Conservation (phyloP, 1,284 basidiomycete species). For the Puccinia novopanici region DNA sequence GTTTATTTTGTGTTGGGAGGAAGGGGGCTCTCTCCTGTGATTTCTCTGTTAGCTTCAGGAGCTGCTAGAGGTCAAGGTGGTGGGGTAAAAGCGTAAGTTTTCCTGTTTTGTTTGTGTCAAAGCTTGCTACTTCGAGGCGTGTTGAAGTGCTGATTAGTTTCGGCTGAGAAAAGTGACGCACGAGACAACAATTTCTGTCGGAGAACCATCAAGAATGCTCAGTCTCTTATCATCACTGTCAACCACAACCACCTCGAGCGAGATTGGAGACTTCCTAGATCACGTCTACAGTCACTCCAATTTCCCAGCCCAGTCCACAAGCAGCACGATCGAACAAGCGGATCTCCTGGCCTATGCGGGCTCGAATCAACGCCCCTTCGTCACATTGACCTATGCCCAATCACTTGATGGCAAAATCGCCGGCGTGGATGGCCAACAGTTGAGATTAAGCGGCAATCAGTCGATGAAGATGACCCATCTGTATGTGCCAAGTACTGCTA, state of each 20-base stretch:
- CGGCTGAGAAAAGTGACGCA: no score
- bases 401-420: conserved; percentile 92
- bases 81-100: no score
- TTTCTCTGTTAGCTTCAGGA: no score
- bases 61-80: no score
- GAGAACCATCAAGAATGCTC: conserved; percentile 6
- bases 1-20: no score
- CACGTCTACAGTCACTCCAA: conserved; percentile 21
- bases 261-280: conserved; percentile 37
- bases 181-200: not conserved
- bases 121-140: no score
- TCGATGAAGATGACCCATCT: conserved; percentile 94
- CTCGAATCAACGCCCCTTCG: conserved; percentile 53
- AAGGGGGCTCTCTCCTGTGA: no score
- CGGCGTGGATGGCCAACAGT: conserved; percentile 71
- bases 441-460: conserved; percentile 79
- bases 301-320: not conserved
- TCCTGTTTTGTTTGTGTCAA: no score
- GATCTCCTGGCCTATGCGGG: conserved; percentile 4
- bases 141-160: no score
- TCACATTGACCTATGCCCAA: conserved; percentile 91
- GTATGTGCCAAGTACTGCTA: conserved; percentile 61
- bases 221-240: conserved; percentile 11
- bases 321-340: not conserved
- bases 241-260: conserved; percentile 26